Evolutionary conservation across 2,329 filamentous ascomycete genomes (phyloP).

Genomic region (Alternaria arbusti): DNA sequence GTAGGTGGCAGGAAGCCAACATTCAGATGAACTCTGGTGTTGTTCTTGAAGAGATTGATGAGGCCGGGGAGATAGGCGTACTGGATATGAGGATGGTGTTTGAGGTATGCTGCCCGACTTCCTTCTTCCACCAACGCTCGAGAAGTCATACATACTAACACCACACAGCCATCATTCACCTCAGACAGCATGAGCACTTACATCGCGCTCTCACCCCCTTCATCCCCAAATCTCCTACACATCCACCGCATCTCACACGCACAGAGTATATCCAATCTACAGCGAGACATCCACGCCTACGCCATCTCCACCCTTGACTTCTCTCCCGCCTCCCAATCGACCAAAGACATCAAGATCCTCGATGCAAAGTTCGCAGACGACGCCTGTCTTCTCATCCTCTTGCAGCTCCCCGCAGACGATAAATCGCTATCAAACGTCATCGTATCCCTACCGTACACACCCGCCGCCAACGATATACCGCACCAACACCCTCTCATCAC

Average conservation of each 20-base stretch:
- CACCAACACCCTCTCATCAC: conserved; percentile 17
- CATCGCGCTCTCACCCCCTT: conserved; percentile 26
- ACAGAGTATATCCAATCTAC: conserved; percentile 51
- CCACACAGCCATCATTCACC: background rate
- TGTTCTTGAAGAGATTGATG: conserved; percentile 51
- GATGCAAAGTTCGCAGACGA: conserved; percentile 75
- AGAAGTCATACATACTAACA: background rate
- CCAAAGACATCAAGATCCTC: conserved; percentile 59
- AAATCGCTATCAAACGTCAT: conserved; percentile 11
- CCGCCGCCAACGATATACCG: conserved; percentile 10
- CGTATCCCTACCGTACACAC: conserved; percentile 40
- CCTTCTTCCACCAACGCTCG: background rate
- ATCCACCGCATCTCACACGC: conserved; percentile 45
- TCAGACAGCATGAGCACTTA: conserved; percentile 32
- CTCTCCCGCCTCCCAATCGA: conserved; percentile 30
- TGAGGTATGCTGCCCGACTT: conserved; percentile 48
- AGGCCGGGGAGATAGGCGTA: conserved; percentile 26
- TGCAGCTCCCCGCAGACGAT: conserved; percentile 31
- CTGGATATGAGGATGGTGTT: conserved; percentile 66
- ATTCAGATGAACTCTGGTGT: conserved; percentile 72
- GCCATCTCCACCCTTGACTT: conserved; percentile 63
- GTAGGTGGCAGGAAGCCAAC: conserved; percentile 55
- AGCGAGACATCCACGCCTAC: conserved; percentile 33
- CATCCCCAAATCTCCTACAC: conserved; percentile 6
- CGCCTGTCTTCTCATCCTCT: conserved; percentile 65